These are phyloP conservation scores for Candida wancherniae DNA, from an alignment of 805 yeast species.

Conservation along the genomic window DNA sequence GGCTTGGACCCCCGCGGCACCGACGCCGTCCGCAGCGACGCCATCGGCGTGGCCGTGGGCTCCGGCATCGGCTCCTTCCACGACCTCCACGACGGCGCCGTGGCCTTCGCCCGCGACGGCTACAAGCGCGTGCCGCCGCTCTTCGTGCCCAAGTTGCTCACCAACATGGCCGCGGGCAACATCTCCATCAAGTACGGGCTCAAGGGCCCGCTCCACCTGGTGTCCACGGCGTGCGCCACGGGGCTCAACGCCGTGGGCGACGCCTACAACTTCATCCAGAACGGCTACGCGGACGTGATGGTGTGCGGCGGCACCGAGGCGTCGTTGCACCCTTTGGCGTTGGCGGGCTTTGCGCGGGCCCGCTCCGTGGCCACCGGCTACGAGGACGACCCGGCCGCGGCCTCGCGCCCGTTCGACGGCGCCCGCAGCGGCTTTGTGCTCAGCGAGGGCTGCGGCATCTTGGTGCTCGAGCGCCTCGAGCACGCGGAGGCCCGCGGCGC, in stretches of 20 bases:
- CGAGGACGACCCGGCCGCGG: conserved; percentile 56
- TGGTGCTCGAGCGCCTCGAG: conserved; percentile 70
- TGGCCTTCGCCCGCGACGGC: conserved; percentile 40
- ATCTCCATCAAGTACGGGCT: conserved; percentile 74
- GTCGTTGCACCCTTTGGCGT: conserved; percentile 75
- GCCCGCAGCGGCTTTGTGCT: conserved; percentile 82
- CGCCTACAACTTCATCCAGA: conserved; percentile 72
- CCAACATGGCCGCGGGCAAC: conserved; percentile 94
- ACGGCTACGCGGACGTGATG: conserved; percentile 81
- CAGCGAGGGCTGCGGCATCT: conserved; percentile 87
- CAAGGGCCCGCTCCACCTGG: conserved; percentile 83
- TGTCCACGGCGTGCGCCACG: conserved; percentile 94
- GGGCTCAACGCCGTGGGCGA: conserved; percentile 94
- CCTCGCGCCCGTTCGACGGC: conserved; percentile 85
- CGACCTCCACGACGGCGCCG: conserved; percentile 62
- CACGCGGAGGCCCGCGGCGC: conserved; percentile 64
- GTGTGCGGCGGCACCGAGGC: conserved; percentile 95
- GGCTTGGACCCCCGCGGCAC: conserved; percentile 39
- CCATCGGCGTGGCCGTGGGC: conserved; percentile 79
- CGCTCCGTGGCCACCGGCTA: conserved; percentile 65
- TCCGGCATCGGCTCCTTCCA: conserved; percentile 88
- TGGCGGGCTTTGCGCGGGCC: conserved; percentile 90
- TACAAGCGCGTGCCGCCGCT: conserved; percentile 77
- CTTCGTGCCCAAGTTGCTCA: conserved; percentile 75
- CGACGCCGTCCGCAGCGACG: conserved; percentile 23